Conservation (phyloP, 108 stramenopile species). For the Cylindrotheca fusiformis region DNA sequence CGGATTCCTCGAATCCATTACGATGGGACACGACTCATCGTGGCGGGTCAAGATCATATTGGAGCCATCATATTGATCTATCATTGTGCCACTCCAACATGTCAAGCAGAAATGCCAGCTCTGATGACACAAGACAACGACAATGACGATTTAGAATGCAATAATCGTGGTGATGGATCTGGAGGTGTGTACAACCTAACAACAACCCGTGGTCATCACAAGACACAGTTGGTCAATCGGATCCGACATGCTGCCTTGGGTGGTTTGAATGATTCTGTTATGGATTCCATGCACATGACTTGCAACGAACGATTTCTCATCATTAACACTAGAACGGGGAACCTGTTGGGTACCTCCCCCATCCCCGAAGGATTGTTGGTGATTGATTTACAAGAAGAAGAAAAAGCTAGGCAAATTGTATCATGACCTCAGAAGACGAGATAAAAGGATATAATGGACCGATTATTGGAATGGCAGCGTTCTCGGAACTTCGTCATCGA, state of each 20-base stretch:
- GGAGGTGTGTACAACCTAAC: constrained; percentile 25
- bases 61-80: constrained; percentile 62
- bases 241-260: constrained; percentile 67
- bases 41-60: constrained; percentile 74
- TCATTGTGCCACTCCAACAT: constrained; percentile 33
- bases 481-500: too few species aligned
- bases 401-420: too few species aligned
- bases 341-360: constrained; percentile 38
- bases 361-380: constrained; percentile 55
- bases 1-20: constrained; percentile 49
- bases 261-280: constrained; percentile 47
- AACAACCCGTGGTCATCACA: constrained; percentile 2
- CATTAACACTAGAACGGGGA: constrained; percentile 66
- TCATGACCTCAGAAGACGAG: too few species aligned
- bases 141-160: neutral
- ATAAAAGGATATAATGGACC: too few species aligned
- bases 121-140: neutral
- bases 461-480: too few species aligned
- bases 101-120: neutral
- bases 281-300: constrained; percentile 56
- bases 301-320: constrained; percentile 66
- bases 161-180: constrained; percentile 5
- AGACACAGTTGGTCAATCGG: constrained; percentile 41
- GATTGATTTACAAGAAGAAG: constrained; percentile 62
- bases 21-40: constrained; percentile 63